Evolutionary conservation across 768 basidiomycete genomes (phyloP).

Genomic region (Antrodiella citrinella): DNA sequence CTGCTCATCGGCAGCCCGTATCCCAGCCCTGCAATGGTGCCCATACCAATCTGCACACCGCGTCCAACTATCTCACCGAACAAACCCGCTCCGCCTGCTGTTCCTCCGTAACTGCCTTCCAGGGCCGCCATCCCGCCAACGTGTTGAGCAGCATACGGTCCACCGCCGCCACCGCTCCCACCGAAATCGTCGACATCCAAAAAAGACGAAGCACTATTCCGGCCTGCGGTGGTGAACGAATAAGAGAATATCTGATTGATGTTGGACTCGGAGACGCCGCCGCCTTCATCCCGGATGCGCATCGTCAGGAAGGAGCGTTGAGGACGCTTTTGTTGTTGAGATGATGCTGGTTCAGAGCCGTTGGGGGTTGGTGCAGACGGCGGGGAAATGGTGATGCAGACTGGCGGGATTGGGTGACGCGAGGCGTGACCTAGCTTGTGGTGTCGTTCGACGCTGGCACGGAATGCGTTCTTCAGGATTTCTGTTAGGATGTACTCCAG

Average conservation of each 20-base stretch:
- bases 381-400: constrained; percentile 64
- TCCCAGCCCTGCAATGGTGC: constrained; percentile 86
- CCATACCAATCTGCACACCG: constrained; percentile 71
- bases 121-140: constrained; percentile 66
- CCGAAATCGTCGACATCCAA: constrained; percentile 24
- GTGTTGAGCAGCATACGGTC: constrained; percentile 74
- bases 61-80: constrained; percentile 75
- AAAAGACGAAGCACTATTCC: constrained; percentile 18
- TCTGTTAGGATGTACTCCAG: constrained; percentile 89
- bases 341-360: constrained; percentile 14
- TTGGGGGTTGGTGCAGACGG: constrained; percentile 27
- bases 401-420: constrained; percentile 42
- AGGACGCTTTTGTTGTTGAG: not conserved
- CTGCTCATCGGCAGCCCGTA: constrained; percentile 82
- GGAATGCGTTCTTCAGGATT: constrained; percentile 85
- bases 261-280: constrained; percentile 69
- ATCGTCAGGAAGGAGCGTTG: constrained; percentile 56
- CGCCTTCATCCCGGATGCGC: constrained; percentile 79
- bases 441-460: constrained; percentile 79
- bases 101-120: constrained; percentile 26
- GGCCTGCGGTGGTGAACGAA: constrained; percentile 81
- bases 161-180: constrained; percentile 35
- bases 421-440: constrained; percentile 32
- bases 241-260: constrained; percentile 83
- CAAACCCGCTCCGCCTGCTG: constrained; percentile 38